Evolutionary conservation across 441 rosid genomes (phyloP).

Genomic region (Erodium texanum): DNA sequence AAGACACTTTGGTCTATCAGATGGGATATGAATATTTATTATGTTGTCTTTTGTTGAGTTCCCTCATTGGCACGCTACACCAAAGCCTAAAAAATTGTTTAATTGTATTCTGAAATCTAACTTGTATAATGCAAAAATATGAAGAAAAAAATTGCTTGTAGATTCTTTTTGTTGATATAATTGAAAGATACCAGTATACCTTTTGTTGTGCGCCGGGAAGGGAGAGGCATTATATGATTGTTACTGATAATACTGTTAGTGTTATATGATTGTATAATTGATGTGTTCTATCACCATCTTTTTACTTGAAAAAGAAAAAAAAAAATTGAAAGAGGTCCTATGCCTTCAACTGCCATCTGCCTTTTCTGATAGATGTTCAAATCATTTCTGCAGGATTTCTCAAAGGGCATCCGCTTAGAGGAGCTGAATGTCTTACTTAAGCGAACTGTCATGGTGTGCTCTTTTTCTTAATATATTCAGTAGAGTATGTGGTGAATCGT

Average conservation of each 20-base stretch:
- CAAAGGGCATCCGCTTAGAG: slow-evolving; percentile 82
- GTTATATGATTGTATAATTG: slow-evolving; percentile 15
- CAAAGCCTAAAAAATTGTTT: neutral
- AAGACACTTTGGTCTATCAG: slow-evolving; percentile 14
- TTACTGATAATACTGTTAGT: neutral
- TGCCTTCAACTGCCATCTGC: slow-evolving; percentile 4
- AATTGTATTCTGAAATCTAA: neutral
- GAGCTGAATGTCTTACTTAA: slow-evolving; percentile 75
- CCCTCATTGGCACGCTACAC: neutral
- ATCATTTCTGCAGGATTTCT: slow-evolving; percentile 58
- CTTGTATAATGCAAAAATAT: neutral
- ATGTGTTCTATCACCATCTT: slow-evolving; percentile 8
- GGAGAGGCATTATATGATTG: neutral
- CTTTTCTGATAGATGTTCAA: slow-evolving; percentile 13
- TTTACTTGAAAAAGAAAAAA: neutral
- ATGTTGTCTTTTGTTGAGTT: neutral
- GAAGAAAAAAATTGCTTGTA: neutral
- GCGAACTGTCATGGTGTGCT: slow-evolving; percentile 81
- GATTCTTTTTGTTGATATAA: neutral
- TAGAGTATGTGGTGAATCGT: neutral
- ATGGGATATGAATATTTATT: slow-evolving; percentile 9
- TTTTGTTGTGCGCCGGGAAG: neutral
- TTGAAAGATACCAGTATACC: no score
- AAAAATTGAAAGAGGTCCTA: neutral
- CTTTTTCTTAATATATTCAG: slow-evolving; percentile 20